Percentiles rank a stretch among this genome's conserved stretches.
Conservation (phyloP, 768 basidiomycete genomes). For the Calocera cornea region DNA sequence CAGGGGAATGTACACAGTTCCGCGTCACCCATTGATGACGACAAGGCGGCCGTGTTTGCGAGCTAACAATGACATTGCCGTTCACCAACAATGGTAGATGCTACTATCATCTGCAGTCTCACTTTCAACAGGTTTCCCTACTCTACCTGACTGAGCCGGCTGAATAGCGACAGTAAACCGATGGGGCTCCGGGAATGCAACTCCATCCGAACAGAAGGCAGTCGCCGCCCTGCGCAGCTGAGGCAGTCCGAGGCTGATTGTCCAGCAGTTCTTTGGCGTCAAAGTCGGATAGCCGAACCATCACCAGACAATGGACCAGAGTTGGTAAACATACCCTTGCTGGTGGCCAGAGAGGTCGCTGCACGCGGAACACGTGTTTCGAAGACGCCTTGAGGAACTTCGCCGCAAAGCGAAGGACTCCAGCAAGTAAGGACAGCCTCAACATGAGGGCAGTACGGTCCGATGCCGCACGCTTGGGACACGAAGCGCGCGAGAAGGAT, state of each 20-base stretch:
- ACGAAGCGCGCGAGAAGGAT: neutral
- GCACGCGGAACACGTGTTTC: neutral
- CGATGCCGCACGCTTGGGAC: neutral
- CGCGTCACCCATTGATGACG: neutral
- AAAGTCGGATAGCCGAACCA: neutral
- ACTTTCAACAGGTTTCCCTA: too few species aligned
- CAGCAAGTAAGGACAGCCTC: neutral
- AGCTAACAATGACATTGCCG: neutral
- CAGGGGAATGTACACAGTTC: too few species aligned
- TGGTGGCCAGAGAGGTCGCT: neutral
- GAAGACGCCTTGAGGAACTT: neutral
- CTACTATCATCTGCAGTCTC: too few species aligned
- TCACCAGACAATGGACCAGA: neutral
- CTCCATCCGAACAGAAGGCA: neutral
- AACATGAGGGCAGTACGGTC: neutral
- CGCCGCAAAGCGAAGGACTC: neutral
- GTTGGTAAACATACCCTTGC: neutral
- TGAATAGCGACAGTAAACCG: too few species aligned
- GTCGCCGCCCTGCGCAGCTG: neutral
- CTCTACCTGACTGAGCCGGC: too few species aligned
- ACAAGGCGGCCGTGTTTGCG: too few species aligned
- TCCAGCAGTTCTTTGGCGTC: neutral
- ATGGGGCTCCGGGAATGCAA: too few species aligned
- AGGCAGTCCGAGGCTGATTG: neutral
- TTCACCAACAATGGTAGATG: too few species aligned